phyloP scores from a whole-genome alignment of 2,329 filamentous ascomycete species.

The Aureobasidium sp. region DNA sequence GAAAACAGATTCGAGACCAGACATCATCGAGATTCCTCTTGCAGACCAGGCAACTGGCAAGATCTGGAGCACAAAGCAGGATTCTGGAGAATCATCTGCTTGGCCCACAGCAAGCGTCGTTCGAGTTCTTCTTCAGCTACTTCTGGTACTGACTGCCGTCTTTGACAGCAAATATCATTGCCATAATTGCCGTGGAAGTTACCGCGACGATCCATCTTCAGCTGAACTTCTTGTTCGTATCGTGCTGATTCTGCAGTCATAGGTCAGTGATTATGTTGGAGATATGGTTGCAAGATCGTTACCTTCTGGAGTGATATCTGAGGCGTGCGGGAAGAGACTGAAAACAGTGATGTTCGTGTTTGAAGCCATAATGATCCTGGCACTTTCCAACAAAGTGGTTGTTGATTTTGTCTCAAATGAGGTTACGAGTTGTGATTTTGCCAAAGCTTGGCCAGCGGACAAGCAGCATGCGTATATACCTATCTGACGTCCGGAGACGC shows the following conservation, averaged over 20 bases:
- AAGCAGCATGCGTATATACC: not conserved
- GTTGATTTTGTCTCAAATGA: not conserved
- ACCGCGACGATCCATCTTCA: slow-evolving; percentile 2
- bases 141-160: slow-evolving; percentile 1
- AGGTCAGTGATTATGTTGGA: not conserved
- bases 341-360: not conserved
- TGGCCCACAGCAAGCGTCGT: not conserved
- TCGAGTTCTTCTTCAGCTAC: slow-evolving; percentile 6
- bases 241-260: not conserved
- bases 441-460: not conserved
- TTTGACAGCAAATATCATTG: not conserved
- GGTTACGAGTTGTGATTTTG: not conserved
- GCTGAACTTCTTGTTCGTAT: slow-evolving; percentile 1
- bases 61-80: slow-evolving; percentile 1
- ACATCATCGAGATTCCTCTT: not conserved
- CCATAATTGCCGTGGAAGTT: slow-evolving; percentile 1
- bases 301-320: not conserved
- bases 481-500: not conserved
- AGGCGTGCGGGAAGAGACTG: not conserved
- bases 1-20: not conserved
- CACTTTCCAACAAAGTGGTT: not conserved
- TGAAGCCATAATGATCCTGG: not conserved
- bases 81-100: not conserved
- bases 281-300: not conserved
- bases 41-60: not conserved